Conservation (phyloP, 2,329 filamentous ascomycete species). For the Venturia carpophila region DNA sequence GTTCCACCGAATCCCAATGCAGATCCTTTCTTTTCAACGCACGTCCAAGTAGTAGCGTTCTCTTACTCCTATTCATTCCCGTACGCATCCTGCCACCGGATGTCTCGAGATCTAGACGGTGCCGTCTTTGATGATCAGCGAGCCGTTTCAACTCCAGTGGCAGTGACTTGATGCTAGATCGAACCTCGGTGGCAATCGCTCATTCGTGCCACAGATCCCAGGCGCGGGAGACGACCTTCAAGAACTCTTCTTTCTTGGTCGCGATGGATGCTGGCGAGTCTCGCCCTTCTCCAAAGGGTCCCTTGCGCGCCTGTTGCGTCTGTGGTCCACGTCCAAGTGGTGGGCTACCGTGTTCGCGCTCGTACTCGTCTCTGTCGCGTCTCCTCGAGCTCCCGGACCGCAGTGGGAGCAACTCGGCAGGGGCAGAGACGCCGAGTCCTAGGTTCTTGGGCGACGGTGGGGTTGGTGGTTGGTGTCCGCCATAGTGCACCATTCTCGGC, state of each 20-base stretch:
- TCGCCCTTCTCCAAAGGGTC: slow-evolving; percentile 72
- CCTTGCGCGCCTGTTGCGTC: slow-evolving; percentile 23
- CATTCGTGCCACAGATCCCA: slow-evolving; percentile 97
- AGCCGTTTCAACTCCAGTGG: not conserved
- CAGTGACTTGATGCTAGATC: not conserved
- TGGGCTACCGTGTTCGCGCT: slow-evolving; percentile 75
- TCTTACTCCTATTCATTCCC: no score
- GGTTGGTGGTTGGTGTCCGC: slow-evolving; percentile 85
- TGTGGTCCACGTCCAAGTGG: slow-evolving; percentile 67
- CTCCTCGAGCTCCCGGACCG: slow-evolving; percentile 54
- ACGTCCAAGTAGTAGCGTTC: no score
- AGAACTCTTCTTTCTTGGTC: slow-evolving; percentile 88
- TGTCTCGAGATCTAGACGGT: not conserved
- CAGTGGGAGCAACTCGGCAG: not conserved
- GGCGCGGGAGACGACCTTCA: slow-evolving; percentile 75
- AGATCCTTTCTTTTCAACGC: not conserved
- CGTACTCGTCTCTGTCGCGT: slow-evolving; percentile 81
- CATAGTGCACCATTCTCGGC: slow-evolving; percentile 92
- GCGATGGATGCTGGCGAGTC: slow-evolving; percentile 76
- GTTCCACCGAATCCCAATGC: not conserved
- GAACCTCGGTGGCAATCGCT: not conserved
- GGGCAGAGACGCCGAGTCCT: slow-evolving; percentile 15
- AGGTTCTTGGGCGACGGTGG: slow-evolving; percentile 61
- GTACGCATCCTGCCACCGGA: no score
- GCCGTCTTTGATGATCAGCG: not conserved